Evolutionary conservation across 768 basidiomycete species (phyloP), one percentile per base, ranked within the genome.

Genomic region (Serendipita indica): DNA sequence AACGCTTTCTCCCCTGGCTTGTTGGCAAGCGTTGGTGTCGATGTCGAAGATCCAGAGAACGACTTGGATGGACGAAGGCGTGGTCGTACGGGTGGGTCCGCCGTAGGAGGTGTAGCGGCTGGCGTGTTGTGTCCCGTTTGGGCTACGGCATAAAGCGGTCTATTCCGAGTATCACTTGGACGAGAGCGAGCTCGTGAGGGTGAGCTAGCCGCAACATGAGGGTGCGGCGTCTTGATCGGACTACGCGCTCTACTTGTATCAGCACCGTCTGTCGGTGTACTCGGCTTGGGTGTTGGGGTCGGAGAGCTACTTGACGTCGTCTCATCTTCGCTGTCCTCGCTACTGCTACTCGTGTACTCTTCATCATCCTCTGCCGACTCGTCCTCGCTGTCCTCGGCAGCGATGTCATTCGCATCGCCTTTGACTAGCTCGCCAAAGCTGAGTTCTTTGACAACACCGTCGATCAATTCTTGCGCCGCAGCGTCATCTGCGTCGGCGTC

Each of bases 361-460:
- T 63, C n/a, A n/a, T n/a, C 64, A 2, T 64, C 64, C 3, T 61
- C 39, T 72, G 77, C 63, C 22, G 80, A 82, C 64, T 72, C 72
- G 4, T 70, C 66, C 5, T 72, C 73, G 14, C 68, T 68, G 18
- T 75, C 76, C 43, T 89, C 84, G 2, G 84, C 89, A 3, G 82
- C 86, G 57, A 90, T 69, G 64, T 93, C 92, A 54, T 84, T 76
- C 6, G 81, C 88, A 65, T 90, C 87, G 3, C 81, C 89, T 56
- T 77, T 75, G 30, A 86, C 79, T 39, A 93, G 73, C 34, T 88
- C 86, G 10, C 86, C 82, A 62, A 98, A 83, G 67, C 81, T 81
- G 54, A 98, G 75, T 65, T 90, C 89, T 16, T 77, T 78, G 56
- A 92, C 81, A 32, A 97, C 80, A 46, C 83, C 80, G 62, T 88